phyloP scores from a whole-genome alignment of 768 basidiomycete species.

The Lactarius psammicola region DNA sequence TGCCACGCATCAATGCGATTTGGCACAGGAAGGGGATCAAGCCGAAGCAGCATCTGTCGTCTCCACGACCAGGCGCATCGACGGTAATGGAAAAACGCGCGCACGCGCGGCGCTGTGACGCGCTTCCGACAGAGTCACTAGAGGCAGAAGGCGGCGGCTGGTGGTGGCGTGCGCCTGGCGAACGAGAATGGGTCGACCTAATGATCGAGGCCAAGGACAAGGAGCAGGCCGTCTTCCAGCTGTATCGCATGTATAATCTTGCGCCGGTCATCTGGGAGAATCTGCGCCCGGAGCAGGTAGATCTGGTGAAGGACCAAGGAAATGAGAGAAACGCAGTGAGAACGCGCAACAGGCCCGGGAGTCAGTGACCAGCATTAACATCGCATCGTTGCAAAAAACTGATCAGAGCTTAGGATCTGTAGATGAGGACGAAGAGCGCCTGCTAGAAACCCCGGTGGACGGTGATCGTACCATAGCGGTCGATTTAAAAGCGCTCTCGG shows the following conservation, averaged over 20 bases:
- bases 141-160: constrained; percentile 38
- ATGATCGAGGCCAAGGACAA: constrained; percentile 96
- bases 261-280: constrained; percentile 57
- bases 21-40: constrained; percentile 75
- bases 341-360: background rate
- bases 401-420: background rate
- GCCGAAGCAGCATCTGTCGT: constrained; percentile 91
- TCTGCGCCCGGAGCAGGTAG: constrained; percentile 34
- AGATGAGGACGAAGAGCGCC: constrained; percentile 3
- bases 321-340: background rate
- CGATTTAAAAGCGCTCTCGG: background rate
- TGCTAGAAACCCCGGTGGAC: background rate
- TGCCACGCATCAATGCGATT: constrained; percentile 70
- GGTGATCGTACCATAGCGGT: background rate
- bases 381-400: background rate
- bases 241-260: constrained; percentile 75
- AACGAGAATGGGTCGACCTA: constrained; percentile 50
- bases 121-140: constrained; percentile 67
- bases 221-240: constrained; percentile 88
- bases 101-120: constrained; percentile 79
- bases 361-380: constrained; percentile 1
- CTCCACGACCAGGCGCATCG: constrained; percentile 81
- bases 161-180: constrained; percentile 20
- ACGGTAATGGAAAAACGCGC: constrained; percentile 84
- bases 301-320: background rate